These are phyloP conservation scores for Ananas comosus DNA, from an alignment of 176 grass and related monocot genomes.

Conservation along the genomic window DNA sequence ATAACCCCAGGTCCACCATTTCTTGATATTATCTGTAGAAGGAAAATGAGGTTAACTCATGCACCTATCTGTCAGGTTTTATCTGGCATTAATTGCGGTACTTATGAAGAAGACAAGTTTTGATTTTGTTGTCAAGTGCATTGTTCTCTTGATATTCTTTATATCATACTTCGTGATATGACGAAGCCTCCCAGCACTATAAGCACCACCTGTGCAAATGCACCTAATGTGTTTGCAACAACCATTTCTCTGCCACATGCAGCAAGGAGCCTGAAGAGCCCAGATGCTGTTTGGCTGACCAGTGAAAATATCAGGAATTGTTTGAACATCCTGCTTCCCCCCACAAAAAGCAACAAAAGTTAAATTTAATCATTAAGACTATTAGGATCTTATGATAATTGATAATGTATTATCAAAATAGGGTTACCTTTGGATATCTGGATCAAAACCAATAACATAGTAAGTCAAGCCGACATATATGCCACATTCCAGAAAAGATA, in stretches of 20 bases:
- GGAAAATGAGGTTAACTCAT: neutral
- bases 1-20: conserved; percentile 95
- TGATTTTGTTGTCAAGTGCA: too few relatives aligned
- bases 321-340: conserved; percentile 60
- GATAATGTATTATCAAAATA: neutral
- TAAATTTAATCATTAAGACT: neutral
- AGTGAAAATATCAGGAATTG: conserved; percentile 60
- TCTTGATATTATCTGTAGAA: conserved; percentile 56
- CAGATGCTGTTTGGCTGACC: conserved; percentile 74
- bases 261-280: conserved; percentile 69
- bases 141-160: too few relatives aligned
- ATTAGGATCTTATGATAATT: too few relatives aligned
- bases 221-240: conserved; percentile 68
- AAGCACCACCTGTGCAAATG: conserved; percentile 52
- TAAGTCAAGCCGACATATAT: conserved; percentile 68
- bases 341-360: neutral
- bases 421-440: conserved; percentile 42
- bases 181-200: conserved; percentile 62
- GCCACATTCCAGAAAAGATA: conserved; percentile 74
- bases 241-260: conserved; percentile 70
- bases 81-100: too few relatives aligned
- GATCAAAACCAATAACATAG: conserved; percentile 77
- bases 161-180: conserved; percentile 38
- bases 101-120: too few relatives aligned
- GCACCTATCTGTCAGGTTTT: too few relatives aligned